Conservation (phyloP, 2,329 filamentous ascomycete species). For the Chrysosporium queenslandicum region DNA sequence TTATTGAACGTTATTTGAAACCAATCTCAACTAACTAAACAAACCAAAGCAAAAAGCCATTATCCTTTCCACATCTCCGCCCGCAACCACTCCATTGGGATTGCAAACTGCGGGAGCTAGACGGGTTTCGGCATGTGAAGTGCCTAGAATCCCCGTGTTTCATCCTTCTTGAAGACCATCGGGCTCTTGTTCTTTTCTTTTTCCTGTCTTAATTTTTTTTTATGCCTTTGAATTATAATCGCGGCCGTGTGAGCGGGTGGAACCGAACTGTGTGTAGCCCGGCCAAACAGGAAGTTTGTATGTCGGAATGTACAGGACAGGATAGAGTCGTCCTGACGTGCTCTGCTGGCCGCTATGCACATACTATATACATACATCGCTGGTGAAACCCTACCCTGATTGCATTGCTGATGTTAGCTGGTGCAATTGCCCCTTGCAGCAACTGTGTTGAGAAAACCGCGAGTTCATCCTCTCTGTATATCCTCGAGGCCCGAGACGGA, state of each 20-base stretch:
- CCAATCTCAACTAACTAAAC: too few relatives aligned
- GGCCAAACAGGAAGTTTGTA: neutral
- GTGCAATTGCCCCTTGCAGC: neutral
- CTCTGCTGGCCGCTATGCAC: too few relatives aligned
- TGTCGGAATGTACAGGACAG: neutral
- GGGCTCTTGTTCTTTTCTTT: too few relatives aligned
- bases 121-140: constrained; percentile 9
- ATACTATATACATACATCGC: too few relatives aligned
- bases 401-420: neutral
- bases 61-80: constrained; percentile 11
- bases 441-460: too few relatives aligned
- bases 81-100: constrained; percentile 13
- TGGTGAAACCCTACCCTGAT: neutral
- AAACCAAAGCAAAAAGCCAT: neutral
- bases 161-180: too few relatives aligned
- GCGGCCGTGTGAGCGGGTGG: constrained; percentile 8
- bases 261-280: constrained; percentile 10
- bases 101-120: constrained; percentile 11
- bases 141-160: constrained; percentile 7
- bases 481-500: too few relatives aligned
- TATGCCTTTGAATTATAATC: too few relatives aligned
- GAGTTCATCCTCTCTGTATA: too few relatives aligned
- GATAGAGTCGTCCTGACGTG: too few relatives aligned
- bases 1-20: too few relatives aligned
- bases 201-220: neutral